Conservation (phyloP, 164 flowering plant species). For the Magnolia sinica region DNA sequence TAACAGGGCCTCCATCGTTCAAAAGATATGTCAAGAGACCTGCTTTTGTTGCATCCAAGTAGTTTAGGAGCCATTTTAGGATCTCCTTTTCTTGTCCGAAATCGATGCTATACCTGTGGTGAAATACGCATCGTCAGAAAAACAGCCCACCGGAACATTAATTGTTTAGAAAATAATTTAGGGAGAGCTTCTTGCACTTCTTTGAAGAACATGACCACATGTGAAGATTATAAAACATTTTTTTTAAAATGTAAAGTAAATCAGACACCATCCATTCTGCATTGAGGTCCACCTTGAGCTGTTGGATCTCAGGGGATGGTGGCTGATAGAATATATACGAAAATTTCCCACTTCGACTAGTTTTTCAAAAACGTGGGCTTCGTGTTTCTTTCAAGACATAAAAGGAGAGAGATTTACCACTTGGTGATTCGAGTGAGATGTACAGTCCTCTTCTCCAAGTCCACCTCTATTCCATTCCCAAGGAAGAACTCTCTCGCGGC, state of each 20-base stretch:
- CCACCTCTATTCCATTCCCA: constrained; percentile 56
- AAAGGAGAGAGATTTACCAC: constrained; percentile 46
- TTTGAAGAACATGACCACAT: background rate
- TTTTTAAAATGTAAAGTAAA: no score
- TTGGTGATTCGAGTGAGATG: constrained; percentile 64
- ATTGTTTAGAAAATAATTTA: background rate
- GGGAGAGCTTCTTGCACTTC: background rate
- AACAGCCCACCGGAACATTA: background rate
- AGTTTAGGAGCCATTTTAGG: constrained; percentile 63
- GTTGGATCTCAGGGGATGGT: background rate
- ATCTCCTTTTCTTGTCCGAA: constrained; percentile 73
- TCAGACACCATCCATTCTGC: background rate
- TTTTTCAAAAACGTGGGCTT: background rate
- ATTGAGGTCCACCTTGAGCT: background rate
- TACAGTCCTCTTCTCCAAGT: constrained; percentile 72
- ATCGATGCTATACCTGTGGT: constrained; percentile 68
- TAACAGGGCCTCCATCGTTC: constrained; percentile 62
- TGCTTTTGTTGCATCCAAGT: constrained; percentile 75
- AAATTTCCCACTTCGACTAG: background rate
- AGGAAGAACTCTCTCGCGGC: constrained; percentile 79
- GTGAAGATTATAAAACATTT: background rate
- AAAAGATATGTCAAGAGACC: constrained; percentile 85
- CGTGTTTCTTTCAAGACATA: background rate
- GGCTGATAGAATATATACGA: background rate
- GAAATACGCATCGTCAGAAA: background rate